Evolutionary conservation across 441 rosid species (phyloP), one percentile per base, ranked within the genome.

Genomic region (Populus hybrid): DNA sequence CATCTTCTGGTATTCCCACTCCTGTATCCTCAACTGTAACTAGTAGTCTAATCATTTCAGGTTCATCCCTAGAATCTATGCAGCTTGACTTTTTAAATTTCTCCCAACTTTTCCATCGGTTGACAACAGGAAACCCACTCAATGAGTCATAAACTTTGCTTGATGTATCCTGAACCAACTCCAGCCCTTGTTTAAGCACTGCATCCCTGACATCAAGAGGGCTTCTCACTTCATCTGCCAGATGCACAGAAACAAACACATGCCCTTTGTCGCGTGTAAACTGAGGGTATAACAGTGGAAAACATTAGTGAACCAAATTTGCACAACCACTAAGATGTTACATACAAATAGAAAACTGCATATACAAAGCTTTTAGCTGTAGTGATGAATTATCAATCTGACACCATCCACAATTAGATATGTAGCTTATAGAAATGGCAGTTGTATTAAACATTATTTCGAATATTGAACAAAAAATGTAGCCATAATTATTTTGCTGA

Each of bases 1-100:
- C 98, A 9, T 89, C 98, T 18, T 73, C 36, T 69, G 91, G 94
- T 83, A 96, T 96, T 64, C 98, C 98, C 6, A 90, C 89, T 21
- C 98, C 98, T 26, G 99, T 96, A 79, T 96, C 99, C 84, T 96
- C 98, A 72, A 96, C 97, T 8, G 97, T 89, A 70, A 96, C 96
- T 34, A 96, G 88, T 74, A 96, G 76, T 70, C 80, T 87, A 72
- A 90, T 88, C 81, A 82, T 84, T 81, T 81, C 88, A 26, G 86
- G 75, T 46, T 79, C 85, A 65, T 86, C 84, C 26, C 6, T 70
- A 69, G 38, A 72, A 69, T 78, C 82, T 18, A 72, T 68, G 65
- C 61, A 74, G 71, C 87, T 61, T 34, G 83, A 72, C 70, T 77
- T 87, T 82, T 78, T 84, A 78, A 94, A 96, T 14, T 74, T 88